Base-by-base conservation (phyloP, 192 early-diverging fungal genomes). In the Pilaira anomala region DNA sequence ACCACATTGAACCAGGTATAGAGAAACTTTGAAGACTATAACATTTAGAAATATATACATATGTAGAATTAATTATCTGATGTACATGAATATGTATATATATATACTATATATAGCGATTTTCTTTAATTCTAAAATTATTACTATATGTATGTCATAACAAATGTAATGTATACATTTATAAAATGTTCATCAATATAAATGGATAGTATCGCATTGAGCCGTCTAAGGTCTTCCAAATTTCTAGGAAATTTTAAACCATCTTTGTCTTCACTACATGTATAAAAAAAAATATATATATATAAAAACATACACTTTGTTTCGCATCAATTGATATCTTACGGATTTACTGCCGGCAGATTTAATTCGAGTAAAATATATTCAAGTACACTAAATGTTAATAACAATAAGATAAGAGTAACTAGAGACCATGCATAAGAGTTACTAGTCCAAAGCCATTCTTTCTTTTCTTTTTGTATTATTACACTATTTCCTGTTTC, bases 1-100 rank as follows among this genome's bases (percentile, higher is more conserved):
- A 69, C 83, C 83, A 85, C 83, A 85, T 85, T 39, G 80, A 82
- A 22, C 83, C 83, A 28, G 83, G 83, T 21, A 85, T 80, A 33
- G 83, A 85, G 42, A 85, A 85, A 21, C 76, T 82, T 49, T 85
- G 80, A 8, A 85, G 71, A 25, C 83, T 85, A 48, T 41, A 40
- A 41, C 44, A 73, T 39, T 62, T 29, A 60, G 22, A 44, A 13
- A 39, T 22, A 59, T 41, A 63, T 30, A 21, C n/a, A n/a, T n/a
- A n/a, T n/a, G n/a, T n/a, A n/a, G n/a, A n/a, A n/a, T n/a, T n/a
- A n/a, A n/a, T n/a, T n/a, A n/a, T n/a, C n/a, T n/a, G n/a, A n/a
- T n/a, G n/a, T n/a, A n/a, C n/a, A n/a, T n/a, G n/a, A n/a, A n/a
- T n/a, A n/a, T n/a, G n/a, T n/a, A n/a, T n/a, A 46, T 29, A 30